Base-by-base conservation (phyloP, 106 monocot species). In the Ottelia alismoides region DNA sequence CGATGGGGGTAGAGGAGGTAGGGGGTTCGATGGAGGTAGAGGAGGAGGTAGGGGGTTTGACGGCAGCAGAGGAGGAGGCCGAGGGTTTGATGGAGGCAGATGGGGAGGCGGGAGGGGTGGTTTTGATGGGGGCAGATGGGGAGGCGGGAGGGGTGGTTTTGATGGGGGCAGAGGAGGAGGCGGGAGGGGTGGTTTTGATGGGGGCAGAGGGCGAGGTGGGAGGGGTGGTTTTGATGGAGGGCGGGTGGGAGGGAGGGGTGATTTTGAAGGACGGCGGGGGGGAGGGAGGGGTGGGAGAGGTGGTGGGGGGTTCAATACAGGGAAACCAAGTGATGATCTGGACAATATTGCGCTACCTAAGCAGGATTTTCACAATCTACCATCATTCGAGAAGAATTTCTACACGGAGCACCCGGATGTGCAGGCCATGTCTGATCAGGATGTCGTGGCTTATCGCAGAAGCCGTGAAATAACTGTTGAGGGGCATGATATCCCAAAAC, bases 301-400 rank as follows among this genome's bases (percentile, higher is more conserved):
- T n/a, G n/a, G n/a, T n/a, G n/a, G n/a, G n/a, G n/a, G n/a, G n/a
- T n/a, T n/a, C n/a, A n/a, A n/a, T n/a, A n/a, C n/a, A n/a, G 67
- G 66, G 20, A 73, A 67, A 56, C 31, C 58, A 0, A 70, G 66
- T 49, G 85, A 82, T 30, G 78, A 82, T 32, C 55, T 96, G 54
- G 69, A 88, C 55, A 74, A 55, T 17, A 45, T 89, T 21, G 17
- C 53, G 14, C 65, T 88, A 2, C 81, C 94, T 2, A 84, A 70
- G 61, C 94, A 81, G 72, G 69, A 84, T 69, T 96, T 96, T 64
- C 67, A 55, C 19, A 78, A 78, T 32, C 71, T 89, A 1, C 71
- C 68, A 10, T 79, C 88, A 1, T 96, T 96, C 23, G 74, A 76
- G 76, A 96, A 96, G 84, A 70, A 89, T 49, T 96, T 96, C 35